Evolutionary conservation across 768 basidiomycete species (phyloP).

Genomic region (Mycena haematopus): DNA sequence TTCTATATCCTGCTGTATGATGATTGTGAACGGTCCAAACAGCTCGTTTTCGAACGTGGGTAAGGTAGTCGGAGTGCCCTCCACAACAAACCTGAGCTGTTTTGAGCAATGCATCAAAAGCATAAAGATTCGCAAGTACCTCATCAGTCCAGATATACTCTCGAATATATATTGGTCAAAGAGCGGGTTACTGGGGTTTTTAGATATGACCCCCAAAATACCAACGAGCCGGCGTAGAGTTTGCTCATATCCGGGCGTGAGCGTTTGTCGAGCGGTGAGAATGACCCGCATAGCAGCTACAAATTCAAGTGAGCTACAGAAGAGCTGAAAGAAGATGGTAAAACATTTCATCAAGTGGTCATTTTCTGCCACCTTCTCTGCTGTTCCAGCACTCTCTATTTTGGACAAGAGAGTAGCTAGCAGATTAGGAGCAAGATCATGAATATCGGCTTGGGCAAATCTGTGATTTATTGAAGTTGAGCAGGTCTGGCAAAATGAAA

Average conservation of each 20-base stretch:
- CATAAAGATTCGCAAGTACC: constrained; percentile 48
- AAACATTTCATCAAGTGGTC: constrained; percentile 96
- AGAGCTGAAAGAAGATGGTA: not conserved
- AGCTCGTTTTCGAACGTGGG: constrained; percentile 79
- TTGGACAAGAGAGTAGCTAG: constrained; percentile 75
- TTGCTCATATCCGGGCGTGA: constrained; percentile 70
- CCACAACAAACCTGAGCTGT: constrained; percentile 74
- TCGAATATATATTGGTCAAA: constrained; percentile 99
- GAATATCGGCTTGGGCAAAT: constrained; percentile 87
- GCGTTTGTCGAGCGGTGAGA: constrained; percentile 81
- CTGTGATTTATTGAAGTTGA: constrained; percentile 46
- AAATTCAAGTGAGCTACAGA: constrained; percentile 11
- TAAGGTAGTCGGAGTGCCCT: constrained; percentile 69
- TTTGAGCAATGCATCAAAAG: constrained; percentile 1
- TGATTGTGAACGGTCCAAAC: constrained; percentile 86
- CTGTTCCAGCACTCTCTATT: constrained; percentile 78
- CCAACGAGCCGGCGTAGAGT: constrained; percentile 76
- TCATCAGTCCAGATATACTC: constrained; percentile 91
- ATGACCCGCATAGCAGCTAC: constrained; percentile 95
- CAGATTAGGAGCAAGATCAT: constrained; percentile 78
- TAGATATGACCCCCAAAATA: constrained; percentile 87
- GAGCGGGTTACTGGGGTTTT: constrained; percentile 96
- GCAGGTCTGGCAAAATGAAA: not conserved
- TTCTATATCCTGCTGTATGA: constrained; percentile 92
- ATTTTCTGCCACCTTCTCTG: constrained; percentile 96